Percentiles rank a stretch among this genome's conserved stretches.
phyloP scores from a whole-genome alignment of 129 eudicot species.

The Flaveria robusta region DNA sequence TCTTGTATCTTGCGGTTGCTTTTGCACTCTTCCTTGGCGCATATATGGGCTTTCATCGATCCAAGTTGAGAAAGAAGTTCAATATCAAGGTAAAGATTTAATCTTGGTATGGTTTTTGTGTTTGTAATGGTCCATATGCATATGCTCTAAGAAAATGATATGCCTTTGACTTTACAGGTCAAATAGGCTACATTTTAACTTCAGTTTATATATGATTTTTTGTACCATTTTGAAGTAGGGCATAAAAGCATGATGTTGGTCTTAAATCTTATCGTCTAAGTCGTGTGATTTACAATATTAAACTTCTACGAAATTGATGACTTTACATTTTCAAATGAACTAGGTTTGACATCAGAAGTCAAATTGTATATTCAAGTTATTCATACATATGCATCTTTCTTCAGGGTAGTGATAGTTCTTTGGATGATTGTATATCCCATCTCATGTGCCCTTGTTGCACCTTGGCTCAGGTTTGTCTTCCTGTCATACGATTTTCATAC shows the following conservation, averaged over 20 bases:
- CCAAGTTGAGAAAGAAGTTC: conserved; percentile 73
- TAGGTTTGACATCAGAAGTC: conserved; percentile 29
- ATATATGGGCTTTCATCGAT: conserved; percentile 72
- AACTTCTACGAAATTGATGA: neutral
- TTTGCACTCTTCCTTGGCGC: conserved; percentile 57
- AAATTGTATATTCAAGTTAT: neutral
- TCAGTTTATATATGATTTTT: neutral
- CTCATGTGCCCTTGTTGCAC: conserved; percentile 84
- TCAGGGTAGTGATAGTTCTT: conserved; percentile 70
- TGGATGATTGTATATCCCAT: conserved; percentile 86
- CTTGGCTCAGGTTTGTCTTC: conserved; percentile 62
- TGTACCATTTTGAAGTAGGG: neutral
- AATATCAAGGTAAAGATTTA: conserved; percentile 65
- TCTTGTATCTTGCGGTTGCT: conserved; percentile 62
- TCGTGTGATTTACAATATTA: neutral
- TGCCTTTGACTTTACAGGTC: conserved; percentile 14
- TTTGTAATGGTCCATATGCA: neutral
- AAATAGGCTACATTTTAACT: conserved; percentile 13
- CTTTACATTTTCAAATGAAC: neutral
- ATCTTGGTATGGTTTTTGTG: neutral
- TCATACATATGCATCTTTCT: conserved; percentile 16
- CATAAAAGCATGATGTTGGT: neutral
- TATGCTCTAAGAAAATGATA: neutral
- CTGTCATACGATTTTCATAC: neutral
- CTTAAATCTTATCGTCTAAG: neutral